These are phyloP conservation scores for Beauveria scarabaeidicola DNA, from an alignment of 2,329 filamentous ascomycete species.

Conservation along the genomic window DNA sequence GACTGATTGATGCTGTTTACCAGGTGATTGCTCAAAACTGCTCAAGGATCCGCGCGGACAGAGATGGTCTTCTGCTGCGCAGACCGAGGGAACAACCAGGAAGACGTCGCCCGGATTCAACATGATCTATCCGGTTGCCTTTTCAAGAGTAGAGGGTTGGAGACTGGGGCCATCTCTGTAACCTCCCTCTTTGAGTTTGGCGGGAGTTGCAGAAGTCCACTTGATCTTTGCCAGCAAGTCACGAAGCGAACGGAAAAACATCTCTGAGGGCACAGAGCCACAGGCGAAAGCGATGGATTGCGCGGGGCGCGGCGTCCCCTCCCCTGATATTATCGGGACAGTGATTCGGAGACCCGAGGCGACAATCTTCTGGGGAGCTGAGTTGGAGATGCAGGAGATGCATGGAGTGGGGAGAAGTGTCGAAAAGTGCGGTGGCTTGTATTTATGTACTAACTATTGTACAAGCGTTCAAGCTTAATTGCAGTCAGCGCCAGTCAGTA, in stretches of 20 bases:
- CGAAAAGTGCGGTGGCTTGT: slow-evolving; percentile 2
- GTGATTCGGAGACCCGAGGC: not conserved
- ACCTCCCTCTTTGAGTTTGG: slow-evolving; percentile 9
- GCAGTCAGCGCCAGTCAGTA: not conserved
- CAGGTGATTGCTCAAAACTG: not conserved
- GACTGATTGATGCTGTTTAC: not conserved
- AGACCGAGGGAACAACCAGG: not conserved
- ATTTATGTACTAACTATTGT: not conserved
- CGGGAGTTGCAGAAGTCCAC: not conserved
- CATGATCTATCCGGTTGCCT: slow-evolving; percentile 1
- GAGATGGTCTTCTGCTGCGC: not conserved
- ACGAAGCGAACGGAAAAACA: not conserved
- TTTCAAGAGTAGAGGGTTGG: slow-evolving; percentile 3
- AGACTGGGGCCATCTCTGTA: not conserved
- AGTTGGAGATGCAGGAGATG: not conserved
- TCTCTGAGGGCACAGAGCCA: not conserved
- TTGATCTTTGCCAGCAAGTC: not conserved
- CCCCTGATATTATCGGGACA: not conserved
- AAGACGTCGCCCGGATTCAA: not conserved
- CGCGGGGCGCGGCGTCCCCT: not conserved
- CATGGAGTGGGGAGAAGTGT: not conserved
- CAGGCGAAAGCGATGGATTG: not conserved
- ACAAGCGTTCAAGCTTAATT: not conserved
- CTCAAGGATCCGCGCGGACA: not conserved
- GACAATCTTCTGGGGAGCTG: not conserved